Conservation (phyloP, 192 early-diverging fungal species). For the Backusella morwellensis region DNA sequence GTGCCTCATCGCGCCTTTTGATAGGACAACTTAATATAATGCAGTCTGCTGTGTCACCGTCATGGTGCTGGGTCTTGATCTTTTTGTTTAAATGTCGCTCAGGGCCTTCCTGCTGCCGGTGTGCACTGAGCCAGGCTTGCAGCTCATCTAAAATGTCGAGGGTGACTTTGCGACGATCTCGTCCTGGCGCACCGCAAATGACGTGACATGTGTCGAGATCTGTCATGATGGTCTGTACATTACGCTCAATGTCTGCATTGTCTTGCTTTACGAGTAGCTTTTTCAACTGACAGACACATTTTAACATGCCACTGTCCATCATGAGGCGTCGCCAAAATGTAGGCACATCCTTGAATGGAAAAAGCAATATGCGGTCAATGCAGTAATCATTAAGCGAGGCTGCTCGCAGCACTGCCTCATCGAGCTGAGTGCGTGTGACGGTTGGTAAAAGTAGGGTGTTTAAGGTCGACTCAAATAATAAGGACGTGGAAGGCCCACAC, state of each 20-base stretch:
- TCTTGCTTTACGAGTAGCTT: not conserved
- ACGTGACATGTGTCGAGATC: constrained; percentile 53
- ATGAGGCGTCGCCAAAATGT: constrained; percentile 45
- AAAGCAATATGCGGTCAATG: constrained; percentile 37
- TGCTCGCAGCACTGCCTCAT: not conserved
- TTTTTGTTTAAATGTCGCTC: not conserved
- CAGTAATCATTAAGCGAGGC: constrained; percentile 4
- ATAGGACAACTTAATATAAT: constrained; percentile 10
- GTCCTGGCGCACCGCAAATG: constrained; percentile 53
- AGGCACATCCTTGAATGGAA: constrained; percentile 51
- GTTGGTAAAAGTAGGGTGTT: not conserved
- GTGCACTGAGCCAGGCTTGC: constrained; percentile 20
- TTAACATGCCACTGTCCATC: constrained; percentile 47
- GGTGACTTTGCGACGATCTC: constrained; percentile 12
- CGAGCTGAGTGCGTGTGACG: not conserved
- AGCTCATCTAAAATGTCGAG: constrained; percentile 19
- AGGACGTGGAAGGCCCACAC: not conserved
- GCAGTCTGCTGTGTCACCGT: not conserved
- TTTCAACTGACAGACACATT: not conserved
- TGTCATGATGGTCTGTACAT: constrained; percentile 31
- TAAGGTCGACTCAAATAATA: not conserved
- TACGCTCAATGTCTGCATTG: constrained; percentile 9
- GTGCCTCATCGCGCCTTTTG: not conserved
- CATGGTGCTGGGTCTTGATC: not conserved
- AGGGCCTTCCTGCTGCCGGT: not conserved